These are phyloP conservation scores for Fusarium foetens DNA, from an alignment of 2,329 filamentous ascomycete genomes.

Conservation along the genomic window DNA sequence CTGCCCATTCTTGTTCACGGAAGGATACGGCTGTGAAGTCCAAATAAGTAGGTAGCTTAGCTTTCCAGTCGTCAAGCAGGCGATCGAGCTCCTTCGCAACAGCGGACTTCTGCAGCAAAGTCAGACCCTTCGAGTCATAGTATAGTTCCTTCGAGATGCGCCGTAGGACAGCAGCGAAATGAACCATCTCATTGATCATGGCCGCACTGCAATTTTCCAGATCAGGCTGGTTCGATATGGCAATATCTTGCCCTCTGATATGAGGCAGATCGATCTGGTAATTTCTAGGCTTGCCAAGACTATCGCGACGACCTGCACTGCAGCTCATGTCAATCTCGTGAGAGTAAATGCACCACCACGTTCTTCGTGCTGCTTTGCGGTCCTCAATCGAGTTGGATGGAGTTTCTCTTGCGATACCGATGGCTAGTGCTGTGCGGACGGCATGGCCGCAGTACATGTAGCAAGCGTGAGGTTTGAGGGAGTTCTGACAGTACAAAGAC, in stretches of 20 bases:
- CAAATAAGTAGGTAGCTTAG: neutral
- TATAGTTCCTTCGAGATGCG: neutral
- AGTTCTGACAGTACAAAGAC: slow-evolving; percentile 7
- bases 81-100: neutral
- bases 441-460: slow-evolving; percentile 3
- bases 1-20: slow-evolving; percentile 1
- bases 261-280: slow-evolving; percentile 6
- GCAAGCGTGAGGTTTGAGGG: neutral
- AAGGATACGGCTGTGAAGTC: neutral
- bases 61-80: neutral
- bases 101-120: neutral
- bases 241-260: neutral
- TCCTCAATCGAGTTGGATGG: neutral
- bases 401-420: neutral
- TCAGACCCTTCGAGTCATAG: slow-evolving; percentile 1
- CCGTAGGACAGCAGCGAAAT: neutral
- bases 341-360: slow-evolving; percentile 20
- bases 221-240: neutral
- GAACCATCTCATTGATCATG: slow-evolving; percentile 8
- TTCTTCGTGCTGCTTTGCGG: neutral
- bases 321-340: slow-evolving; percentile 20
- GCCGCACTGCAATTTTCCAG: neutral
- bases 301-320: slow-evolving; percentile 11
- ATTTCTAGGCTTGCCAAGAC: slow-evolving; percentile 8
- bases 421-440: neutral